Evolutionary conservation across 768 basidiomycete genomes (phyloP), one percentile per base, ranked within the genome.

Genomic region (Amanita thiersii): DNA sequence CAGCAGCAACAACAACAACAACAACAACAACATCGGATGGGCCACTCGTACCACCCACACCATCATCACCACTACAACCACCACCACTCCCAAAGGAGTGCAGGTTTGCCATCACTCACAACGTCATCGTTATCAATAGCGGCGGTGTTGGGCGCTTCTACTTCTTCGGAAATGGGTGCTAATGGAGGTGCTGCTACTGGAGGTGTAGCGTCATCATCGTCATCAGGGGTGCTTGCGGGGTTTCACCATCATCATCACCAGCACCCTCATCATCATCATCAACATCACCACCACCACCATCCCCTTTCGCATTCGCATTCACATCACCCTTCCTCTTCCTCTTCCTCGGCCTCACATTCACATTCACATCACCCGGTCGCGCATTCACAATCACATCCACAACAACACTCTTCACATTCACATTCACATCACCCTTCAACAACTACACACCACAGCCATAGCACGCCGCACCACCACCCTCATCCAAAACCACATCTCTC

Each of bases 251-350:
- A 20, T 28, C 46, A 23, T 43, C 38, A 34, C 29, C 46, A 4
- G 15, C n/a, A n/a, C n/a, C n/a, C n/a, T n/a, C n/a, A n/a, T n/a
- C n/a, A n/a, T n/a, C n/a, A n/a, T n/a, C n/a, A 26, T 4, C 34
- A 43, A 18, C 38, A 46, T 30, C 26, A 37, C 33, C 45, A 36
- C 28, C 47, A 40, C 15, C 39, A 41, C 26, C 37, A 38, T 31
- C 48, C 34, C 38, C 55, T 56, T 52, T 56, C 56, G 6, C 52
- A 53, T 45, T 49, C 52, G 28, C 52, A 49, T 23, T 49, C 50
- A n/a, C 26, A 28, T n/a, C 26, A 28, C 26, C n/a, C n/a, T 7
- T n/a, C 26, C 7, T 28, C 14, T 14, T 18, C 8, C 5, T 26
- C 17, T 12, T 29, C 24, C 38, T 38, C 18, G 12, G 5, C 23